phyloP scores from a whole-genome alignment of 1,284 basidiomycete species.

The Sanghuangporus sanghuang region DNA sequence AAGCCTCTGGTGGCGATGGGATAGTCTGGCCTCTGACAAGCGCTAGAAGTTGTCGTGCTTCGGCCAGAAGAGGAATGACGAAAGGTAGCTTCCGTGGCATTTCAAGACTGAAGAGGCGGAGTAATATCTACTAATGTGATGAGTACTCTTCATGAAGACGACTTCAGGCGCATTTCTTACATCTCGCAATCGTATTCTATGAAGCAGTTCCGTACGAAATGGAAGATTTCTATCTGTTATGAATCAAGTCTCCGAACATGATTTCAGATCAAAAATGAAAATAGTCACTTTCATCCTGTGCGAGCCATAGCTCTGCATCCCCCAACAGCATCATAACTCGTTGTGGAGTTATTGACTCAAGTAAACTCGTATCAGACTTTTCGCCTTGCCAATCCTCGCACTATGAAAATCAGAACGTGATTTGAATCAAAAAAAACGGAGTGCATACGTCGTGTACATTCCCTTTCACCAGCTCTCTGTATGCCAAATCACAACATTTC shows the following conservation, averaged over 20 bases:
- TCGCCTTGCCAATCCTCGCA: constrained; percentile 87
- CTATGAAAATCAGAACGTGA: constrained; percentile 32
- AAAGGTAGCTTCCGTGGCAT: constrained; percentile 12
- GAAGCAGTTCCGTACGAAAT: constrained; percentile 5
- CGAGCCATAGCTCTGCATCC: constrained; percentile 49
- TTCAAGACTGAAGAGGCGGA: constrained; percentile 8
- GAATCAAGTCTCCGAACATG: not conserved
- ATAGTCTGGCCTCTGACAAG: constrained; percentile 35
- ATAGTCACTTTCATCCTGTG: constrained; percentile 36
- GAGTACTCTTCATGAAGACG: not conserved
- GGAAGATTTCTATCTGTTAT: not conserved
- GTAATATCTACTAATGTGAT: constrained; percentile 1
- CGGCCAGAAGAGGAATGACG: constrained; percentile 28
- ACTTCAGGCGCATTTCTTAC: not conserved
- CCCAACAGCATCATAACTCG: constrained; percentile 58
- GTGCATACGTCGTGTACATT: constrained; percentile 70
- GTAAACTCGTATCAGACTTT: constrained; percentile 77
- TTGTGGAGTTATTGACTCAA: constrained; percentile 61
- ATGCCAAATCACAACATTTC: constrained; percentile 81
- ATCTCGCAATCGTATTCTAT: constrained; percentile 10
- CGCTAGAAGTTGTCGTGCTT: constrained; percentile 39
- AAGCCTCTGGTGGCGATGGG: constrained; percentile 36
- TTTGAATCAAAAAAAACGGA: constrained; percentile 1
- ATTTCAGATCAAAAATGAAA: not conserved
- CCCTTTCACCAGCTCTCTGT: constrained; percentile 73